These are phyloP conservation scores for Auricularia auricula-judae DNA, from an alignment of 768 basidiomycete species.

Conservation along the genomic window DNA sequence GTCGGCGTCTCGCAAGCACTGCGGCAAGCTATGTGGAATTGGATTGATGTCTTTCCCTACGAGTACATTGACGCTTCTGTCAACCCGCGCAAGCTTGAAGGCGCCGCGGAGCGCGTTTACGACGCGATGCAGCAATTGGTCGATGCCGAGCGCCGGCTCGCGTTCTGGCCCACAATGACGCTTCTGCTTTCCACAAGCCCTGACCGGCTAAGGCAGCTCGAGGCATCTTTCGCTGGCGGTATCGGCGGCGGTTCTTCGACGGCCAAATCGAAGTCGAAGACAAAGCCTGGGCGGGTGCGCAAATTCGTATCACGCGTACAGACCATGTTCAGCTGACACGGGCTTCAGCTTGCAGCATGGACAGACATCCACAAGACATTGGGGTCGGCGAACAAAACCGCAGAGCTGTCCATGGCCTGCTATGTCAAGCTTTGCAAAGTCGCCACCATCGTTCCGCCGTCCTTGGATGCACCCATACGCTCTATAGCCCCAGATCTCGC, in stretches of 20 bases:
- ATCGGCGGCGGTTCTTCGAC: background rate
- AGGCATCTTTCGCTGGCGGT: background rate
- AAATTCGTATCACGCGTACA: background rate
- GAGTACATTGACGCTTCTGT: constrained; percentile 70
- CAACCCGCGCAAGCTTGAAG: constrained; percentile 55
- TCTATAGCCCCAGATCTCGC: constrained; percentile 62
- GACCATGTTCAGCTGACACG: background rate
- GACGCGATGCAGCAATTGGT: constrained; percentile 55
- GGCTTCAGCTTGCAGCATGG: background rate
- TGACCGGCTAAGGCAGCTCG: constrained; percentile 51
- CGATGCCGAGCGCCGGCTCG: constrained; percentile 32
- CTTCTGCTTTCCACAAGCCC: constrained; percentile 64
- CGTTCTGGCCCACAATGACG: constrained; percentile 73
- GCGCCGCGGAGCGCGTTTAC: constrained; percentile 77
- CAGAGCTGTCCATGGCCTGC: constrained; percentile 61
- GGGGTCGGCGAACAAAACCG: constrained; percentile 40
- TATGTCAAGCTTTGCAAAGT: constrained; percentile 70
- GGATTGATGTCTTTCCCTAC: constrained; percentile 67
- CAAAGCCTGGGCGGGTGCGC: background rate
- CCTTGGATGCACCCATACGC: constrained; percentile 51
- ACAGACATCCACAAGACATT: constrained; percentile 47
- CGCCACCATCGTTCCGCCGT: constrained; percentile 39
- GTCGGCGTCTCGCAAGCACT: constrained; percentile 60
- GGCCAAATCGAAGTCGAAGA: background rate
- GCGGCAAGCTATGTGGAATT: constrained; percentile 78